phyloP scores from a whole-genome alignment of 2,329 filamentous ascomycete genomes.

The Laburnicola sp. region DNA sequence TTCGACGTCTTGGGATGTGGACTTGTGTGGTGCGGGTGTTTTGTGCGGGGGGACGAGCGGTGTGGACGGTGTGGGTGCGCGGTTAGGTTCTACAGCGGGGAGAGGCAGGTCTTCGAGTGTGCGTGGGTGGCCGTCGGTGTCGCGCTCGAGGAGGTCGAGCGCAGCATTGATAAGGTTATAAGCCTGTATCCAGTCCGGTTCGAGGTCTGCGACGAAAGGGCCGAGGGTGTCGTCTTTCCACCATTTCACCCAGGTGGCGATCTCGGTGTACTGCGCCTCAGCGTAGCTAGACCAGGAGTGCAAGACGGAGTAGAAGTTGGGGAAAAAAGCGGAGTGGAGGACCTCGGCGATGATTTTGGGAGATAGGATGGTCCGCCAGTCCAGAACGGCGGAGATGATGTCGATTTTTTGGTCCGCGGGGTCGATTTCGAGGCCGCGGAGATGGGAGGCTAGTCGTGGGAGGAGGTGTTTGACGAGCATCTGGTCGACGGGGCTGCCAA shows the following conservation, averaged over 20 bases:
- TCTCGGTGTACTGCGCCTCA: constrained; percentile 60
- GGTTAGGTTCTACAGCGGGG: constrained; percentile 46
- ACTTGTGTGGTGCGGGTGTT: constrained; percentile 43
- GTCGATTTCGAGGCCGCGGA: constrained; percentile 62
- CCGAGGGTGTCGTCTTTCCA: constrained; percentile 60
- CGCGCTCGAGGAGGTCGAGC: constrained; percentile 59
- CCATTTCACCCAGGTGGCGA: constrained; percentile 63
- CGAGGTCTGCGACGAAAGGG: constrained; percentile 54
- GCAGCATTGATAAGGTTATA: constrained; percentile 60
- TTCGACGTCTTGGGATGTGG: constrained; percentile 46
- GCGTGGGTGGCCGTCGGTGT: constrained; percentile 51
- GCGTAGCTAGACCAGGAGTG: constrained; percentile 63
- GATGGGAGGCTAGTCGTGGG: constrained; percentile 59
- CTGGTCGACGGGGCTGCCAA: constrained; percentile 56
- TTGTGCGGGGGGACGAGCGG: constrained; percentile 27
- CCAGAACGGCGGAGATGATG: constrained; percentile 71
- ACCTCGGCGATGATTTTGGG: constrained; percentile 72
- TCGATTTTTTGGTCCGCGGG: constrained; percentile 78
- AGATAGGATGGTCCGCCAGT: constrained; percentile 73
- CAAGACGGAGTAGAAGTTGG: constrained; percentile 77
- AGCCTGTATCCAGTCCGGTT: constrained; percentile 61
- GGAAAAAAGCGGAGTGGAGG: constrained; percentile 78
- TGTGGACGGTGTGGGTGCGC: constrained; percentile 35
- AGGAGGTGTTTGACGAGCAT: constrained; percentile 62
- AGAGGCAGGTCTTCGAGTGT: constrained; percentile 50